Conservation (phyloP, 345 rosid species). For the Heritiera fomes region DNA sequence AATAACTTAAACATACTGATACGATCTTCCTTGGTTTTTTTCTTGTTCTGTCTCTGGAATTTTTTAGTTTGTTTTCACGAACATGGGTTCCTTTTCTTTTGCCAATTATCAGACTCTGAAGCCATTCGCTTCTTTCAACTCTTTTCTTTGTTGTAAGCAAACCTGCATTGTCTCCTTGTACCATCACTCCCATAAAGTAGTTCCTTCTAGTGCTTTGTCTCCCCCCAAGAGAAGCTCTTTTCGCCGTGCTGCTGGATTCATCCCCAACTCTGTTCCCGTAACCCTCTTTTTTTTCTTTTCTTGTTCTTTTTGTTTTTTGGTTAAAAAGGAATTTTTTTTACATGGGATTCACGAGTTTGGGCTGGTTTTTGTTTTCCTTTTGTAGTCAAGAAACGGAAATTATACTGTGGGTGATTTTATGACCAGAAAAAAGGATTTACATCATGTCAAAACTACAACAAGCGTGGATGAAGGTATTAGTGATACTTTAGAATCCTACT, state of each 20-base stretch:
- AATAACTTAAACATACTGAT: background rate
- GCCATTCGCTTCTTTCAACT: slow-evolving; percentile 18
- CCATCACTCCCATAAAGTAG: slow-evolving; percentile 8
- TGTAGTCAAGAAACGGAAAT: slow-evolving; percentile 56
- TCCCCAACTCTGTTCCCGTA: slow-evolving; percentile 56
- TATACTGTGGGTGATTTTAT: slow-evolving; percentile 89
- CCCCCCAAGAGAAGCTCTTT: slow-evolving; percentile 30
- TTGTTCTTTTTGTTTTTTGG: background rate
- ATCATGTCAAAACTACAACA: slow-evolving; percentile 72
- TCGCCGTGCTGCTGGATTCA: slow-evolving; percentile 29
- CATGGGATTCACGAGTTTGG: background rate
- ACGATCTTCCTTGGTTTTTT: background rate
- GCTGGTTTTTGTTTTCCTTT: slow-evolving; percentile 36
- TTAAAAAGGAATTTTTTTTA: background rate
- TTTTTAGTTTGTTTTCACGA: background rate
- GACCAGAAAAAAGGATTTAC: slow-evolving; percentile 67
- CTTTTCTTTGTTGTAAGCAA: slow-evolving; percentile 6
- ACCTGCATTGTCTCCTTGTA: slow-evolving; percentile 18
- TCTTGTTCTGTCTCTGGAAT: background rate
- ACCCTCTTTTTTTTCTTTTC: background rate
- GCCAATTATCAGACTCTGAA: slow-evolving; percentile 16
- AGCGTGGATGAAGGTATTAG: slow-evolving; percentile 79
- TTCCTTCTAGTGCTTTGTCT: slow-evolving; percentile 3
- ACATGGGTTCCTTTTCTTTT: slow-evolving; percentile 25
- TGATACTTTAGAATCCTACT: background rate